phyloP scores from a whole-genome alignment of 2,329 filamentous ascomycete genomes.

The Fusarium sp. region DNA sequence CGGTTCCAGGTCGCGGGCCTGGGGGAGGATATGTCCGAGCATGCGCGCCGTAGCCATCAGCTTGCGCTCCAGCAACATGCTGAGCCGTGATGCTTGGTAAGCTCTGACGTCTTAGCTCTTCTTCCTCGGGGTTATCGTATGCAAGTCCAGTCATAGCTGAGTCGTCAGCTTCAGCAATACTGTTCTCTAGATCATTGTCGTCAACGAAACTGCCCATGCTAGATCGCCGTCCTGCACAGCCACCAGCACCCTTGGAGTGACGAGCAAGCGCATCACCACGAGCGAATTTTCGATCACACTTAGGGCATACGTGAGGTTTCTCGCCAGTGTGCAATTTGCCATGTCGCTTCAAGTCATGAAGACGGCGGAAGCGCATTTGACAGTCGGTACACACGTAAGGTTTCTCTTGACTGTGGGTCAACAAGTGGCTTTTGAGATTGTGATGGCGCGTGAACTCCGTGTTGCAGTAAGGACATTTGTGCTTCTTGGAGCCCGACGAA shows the following conservation, averaged over 20 bases:
- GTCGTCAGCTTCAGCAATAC: slow-evolving; percentile 64
- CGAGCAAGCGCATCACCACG: slow-evolving; percentile 93
- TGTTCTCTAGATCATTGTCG: slow-evolving; percentile 76
- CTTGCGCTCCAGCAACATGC: slow-evolving; percentile 68
- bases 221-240: slow-evolving; percentile 89
- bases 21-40: slow-evolving; percentile 84
- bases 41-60: slow-evolving; percentile 67
- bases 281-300: slow-evolving; percentile 94
- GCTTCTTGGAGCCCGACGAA: slow-evolving; percentile 78
- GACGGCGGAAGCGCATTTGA: slow-evolving; percentile 87
- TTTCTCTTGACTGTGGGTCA: slow-evolving; percentile 98
- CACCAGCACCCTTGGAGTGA: slow-evolving; percentile 94
- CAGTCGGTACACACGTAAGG: slow-evolving; percentile 96
- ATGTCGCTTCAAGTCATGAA: slow-evolving; percentile 96
- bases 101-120: slow-evolving; percentile 73
- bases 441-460: slow-evolving; percentile 98
- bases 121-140: slow-evolving; percentile 70
- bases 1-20: slow-evolving; percentile 62
- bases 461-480: slow-evolving; percentile 96
- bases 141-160: slow-evolving; percentile 67
- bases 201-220: slow-evolving; percentile 86
- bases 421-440: slow-evolving; percentile 95
- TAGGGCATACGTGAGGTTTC: slow-evolving; percentile 92
- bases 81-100: slow-evolving; percentile 80
- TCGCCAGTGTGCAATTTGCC: slow-evolving; percentile 97